phyloP scores from a whole-genome alignment of 345 rosid species.

The Psidium guajava region DNA sequence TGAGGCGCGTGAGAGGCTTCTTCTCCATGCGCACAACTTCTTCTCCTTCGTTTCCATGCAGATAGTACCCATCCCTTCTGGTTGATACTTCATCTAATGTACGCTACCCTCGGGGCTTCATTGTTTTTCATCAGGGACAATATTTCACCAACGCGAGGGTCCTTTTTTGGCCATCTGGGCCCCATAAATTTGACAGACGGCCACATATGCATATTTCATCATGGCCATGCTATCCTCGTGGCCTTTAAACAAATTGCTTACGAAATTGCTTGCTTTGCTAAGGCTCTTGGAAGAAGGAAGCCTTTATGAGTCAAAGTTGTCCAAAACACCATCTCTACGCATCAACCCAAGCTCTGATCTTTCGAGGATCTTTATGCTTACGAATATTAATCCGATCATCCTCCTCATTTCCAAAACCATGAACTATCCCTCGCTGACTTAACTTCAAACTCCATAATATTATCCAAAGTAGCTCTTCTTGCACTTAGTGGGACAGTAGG shows the following conservation, averaged over 20 bases:
- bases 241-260: slow-evolving; percentile 56
- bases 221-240: slow-evolving; percentile 79
- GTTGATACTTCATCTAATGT: slow-evolving; percentile 70
- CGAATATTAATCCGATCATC: slow-evolving; percentile 94
- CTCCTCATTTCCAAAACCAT: slow-evolving; percentile 88
- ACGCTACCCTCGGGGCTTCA: slow-evolving; percentile 93
- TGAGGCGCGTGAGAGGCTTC: too few species aligned
- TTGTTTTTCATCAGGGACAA: slow-evolving; percentile 68
- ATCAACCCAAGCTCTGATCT: slow-evolving; percentile 79
- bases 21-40: too few species aligned
- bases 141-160: slow-evolving; percentile 83
- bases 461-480: slow-evolving; percentile 52
- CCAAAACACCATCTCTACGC: slow-evolving; percentile 36
- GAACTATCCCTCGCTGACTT: slow-evolving; percentile 97
- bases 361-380: too few species aligned
- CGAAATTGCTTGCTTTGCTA: slow-evolving; percentile 56
- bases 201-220: slow-evolving; percentile 92
- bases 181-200: slow-evolving; percentile 95
- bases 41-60: too few species aligned
- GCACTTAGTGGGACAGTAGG: slow-evolving; percentile 43
- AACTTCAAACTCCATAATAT: slow-evolving; percentile 84
- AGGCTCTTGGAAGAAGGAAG: slow-evolving; percentile 41
- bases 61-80: slow-evolving; percentile 61
- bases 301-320: slow-evolving; percentile 24
- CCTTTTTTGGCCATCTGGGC: slow-evolving; percentile 83